A percentile compares a stretch with the other conserved stretches of the same genome.
Evolutionary conservation across 441 rosid genomes (phyloP).

Genomic region (Mallotus japonicus): DNA sequence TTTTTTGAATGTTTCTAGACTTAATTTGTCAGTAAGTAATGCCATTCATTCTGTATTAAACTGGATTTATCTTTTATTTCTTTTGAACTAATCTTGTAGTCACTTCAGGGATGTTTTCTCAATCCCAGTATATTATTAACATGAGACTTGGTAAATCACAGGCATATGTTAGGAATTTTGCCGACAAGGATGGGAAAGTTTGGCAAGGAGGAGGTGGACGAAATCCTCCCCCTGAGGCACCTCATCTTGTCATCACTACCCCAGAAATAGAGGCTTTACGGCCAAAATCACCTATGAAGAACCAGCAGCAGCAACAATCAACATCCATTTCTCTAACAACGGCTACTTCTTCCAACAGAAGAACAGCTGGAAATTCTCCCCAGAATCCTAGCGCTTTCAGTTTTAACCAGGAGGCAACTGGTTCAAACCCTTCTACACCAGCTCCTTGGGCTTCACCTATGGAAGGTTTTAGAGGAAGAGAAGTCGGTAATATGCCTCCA

Average conservation of each 20-base stretch:
- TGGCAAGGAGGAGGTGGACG: slow-evolving; percentile 99
- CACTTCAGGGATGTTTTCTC: neutral
- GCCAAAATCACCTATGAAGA: slow-evolving; percentile 96
- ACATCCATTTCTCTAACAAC: slow-evolving; percentile 60
- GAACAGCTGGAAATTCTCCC: slow-evolving; percentile 71
- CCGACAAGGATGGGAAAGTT: slow-evolving; percentile 91
- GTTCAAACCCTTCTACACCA: slow-evolving; percentile 64
- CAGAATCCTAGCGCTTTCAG: slow-evolving; percentile 52
- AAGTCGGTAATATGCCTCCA: slow-evolving; percentile 36
- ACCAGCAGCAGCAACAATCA: slow-evolving; percentile 81
- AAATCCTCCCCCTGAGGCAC: slow-evolving; percentile 92
- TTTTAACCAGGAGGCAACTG: slow-evolving; percentile 67
- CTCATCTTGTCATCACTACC: slow-evolving; percentile 83
- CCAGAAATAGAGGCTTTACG: slow-evolving; percentile 87
- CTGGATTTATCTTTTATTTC: neutral
- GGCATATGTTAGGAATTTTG: slow-evolving; percentile 70
- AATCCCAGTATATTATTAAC: neutral
- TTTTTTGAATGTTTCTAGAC: neutral
- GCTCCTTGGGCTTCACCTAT: slow-evolving; percentile 58
- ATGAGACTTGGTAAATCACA: slow-evolving; percentile 28
- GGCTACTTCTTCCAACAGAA: slow-evolving; percentile 58
- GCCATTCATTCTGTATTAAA: neutral
- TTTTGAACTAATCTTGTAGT: too few relatives aligned
- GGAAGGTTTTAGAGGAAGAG: slow-evolving; percentile 68
- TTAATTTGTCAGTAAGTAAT: neutral